Base-by-base conservation (phyloP, 257 asterid genomes). In the Prunella vulgaris region DNA sequence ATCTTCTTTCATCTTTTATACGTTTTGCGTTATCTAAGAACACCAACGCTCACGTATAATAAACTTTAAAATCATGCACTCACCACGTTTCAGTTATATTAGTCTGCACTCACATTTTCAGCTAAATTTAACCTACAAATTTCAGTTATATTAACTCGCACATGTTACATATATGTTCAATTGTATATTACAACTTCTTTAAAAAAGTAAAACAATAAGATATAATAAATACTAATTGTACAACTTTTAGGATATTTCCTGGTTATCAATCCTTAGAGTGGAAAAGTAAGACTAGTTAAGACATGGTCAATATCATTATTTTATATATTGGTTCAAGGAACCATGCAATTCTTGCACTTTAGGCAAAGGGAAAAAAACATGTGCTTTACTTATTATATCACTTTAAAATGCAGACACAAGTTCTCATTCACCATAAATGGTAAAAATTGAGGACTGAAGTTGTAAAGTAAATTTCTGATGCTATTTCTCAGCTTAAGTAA, bases 281-380 rank as follows among this genome's bases (percentile, higher is more conserved):
- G 32, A 49, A 74, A 59, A 66, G 63, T 54, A 53, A 74, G 49
- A 60, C 58, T 24, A 25, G 48, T 51, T 59, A 52, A 75, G 74
- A 80, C 72, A 46, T 42, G 64, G 86, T 53, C 76, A 68, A 65
- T 10, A 67, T 18, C 33, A 68, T 44, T 27, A 58, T 28, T 60
- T 56, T 40, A 52, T 20, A 46, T 25, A 32, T 48, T 9, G 22
- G n/a, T 60, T 35, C 74, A 64, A 67, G 81, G 75, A 83, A 77
- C 78, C 76, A 80, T 73, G 66, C 80, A 72, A 65, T 79, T 71
- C 83, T 81, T 81, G 84, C 30, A 75, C 81, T 80, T 72, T 56
- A 83, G 76, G 81, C 79, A 82, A 78, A 80, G 79, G 28, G 3
- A 25, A 25, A 25, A 35, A 67, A 62, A 49, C 56, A 62, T 62